Conservation (phyloP, 306 rosid species). For the Herpetospermum pedunculosum region DNA sequence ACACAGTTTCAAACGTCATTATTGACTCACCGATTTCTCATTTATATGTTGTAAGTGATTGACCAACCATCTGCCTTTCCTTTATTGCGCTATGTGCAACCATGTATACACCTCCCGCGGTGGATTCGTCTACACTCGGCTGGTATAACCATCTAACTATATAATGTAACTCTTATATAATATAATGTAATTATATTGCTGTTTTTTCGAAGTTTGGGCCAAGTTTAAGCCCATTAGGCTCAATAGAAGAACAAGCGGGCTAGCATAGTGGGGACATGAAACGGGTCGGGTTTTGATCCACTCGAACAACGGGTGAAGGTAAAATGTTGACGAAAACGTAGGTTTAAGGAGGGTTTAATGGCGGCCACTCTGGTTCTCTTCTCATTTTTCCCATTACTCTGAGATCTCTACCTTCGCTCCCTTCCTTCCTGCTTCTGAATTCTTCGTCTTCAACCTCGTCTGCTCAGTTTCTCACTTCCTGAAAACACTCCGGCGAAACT, state of each 20-base stretch:
- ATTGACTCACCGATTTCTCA: too few relatives aligned
- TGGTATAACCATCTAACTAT: too few relatives aligned
- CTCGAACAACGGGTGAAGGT: background rate
- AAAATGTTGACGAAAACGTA: conserved; percentile 9
- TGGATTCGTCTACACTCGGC: too few relatives aligned
- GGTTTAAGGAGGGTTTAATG: conserved; percentile 71
- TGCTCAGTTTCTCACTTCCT: background rate
- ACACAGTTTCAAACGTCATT: too few relatives aligned
- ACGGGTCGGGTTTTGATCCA: background rate
- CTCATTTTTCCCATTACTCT: background rate
- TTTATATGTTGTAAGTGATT: too few relatives aligned
- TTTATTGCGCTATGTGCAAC: too few relatives aligned
- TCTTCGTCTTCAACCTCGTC: background rate
- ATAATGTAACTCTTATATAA: too few relatives aligned
- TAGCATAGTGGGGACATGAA: background rate
- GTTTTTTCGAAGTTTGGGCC: background rate
- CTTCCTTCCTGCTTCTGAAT: background rate
- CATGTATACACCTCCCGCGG: too few relatives aligned
- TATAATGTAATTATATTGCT: background rate
- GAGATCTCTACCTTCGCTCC: background rate
- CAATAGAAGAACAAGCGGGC: background rate
- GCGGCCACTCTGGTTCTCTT: conserved; percentile 24
- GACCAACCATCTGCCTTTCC: too few relatives aligned
- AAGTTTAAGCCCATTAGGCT: background rate
- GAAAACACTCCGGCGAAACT: background rate